These are phyloP conservation scores for Gossypium thurberi DNA, from an alignment of 345 rosid genomes.

Conservation along the genomic window DNA sequence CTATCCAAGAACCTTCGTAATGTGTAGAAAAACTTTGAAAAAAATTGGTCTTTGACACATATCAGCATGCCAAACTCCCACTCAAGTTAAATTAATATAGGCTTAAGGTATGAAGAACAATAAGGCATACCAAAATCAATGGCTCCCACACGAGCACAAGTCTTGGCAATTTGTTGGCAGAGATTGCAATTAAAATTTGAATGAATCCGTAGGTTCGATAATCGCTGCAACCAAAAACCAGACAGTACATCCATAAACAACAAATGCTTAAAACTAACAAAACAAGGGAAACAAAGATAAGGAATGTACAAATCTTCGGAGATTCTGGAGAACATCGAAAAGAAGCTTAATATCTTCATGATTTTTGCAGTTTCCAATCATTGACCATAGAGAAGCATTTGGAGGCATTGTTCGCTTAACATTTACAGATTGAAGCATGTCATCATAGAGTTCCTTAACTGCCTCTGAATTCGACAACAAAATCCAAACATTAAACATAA, in stretches of 20 bases:
- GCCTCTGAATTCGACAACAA: slow-evolving; percentile 35
- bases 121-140: slow-evolving; percentile 57
- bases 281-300: neutral
- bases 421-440: slow-evolving; percentile 53
- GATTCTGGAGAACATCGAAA: slow-evolving; percentile 50
- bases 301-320: slow-evolving; percentile 69
- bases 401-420: slow-evolving; percentile 67
- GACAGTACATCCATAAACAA: neutral
- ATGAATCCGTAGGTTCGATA: slow-evolving; percentile 77
- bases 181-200: slow-evolving; percentile 70
- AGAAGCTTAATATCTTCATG: slow-evolving; percentile 66
- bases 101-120: neutral
- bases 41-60: neutral
- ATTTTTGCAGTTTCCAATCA: slow-evolving; percentile 61
- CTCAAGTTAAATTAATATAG: neutral
- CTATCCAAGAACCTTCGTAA: neutral
- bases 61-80: neutral
- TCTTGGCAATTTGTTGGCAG: slow-evolving; percentile 75
- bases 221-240: slow-evolving; percentile 49
- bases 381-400: slow-evolving; percentile 74
- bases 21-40: neutral
- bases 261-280: neutral
- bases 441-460: slow-evolving; percentile 65
- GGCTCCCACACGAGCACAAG: slow-evolving; percentile 67
- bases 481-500: slow-evolving; percentile 1